phyloP scores from a whole-genome alignment of 2,329 filamentous ascomycete species.

The Parascedosporium putredinis region DNA sequence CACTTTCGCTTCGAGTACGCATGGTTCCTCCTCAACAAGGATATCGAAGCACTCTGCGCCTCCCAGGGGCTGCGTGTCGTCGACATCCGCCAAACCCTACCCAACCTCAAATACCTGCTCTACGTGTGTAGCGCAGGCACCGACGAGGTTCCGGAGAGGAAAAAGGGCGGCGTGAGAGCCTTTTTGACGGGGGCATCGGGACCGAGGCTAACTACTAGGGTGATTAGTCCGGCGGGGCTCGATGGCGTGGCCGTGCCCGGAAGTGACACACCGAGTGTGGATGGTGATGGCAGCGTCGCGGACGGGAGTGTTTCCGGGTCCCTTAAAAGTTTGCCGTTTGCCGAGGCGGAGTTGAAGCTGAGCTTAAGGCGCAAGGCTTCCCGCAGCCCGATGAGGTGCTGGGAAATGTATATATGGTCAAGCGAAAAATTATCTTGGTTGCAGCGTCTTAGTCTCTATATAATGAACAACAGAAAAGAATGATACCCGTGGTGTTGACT shows the following conservation, averaged over 20 bases:
- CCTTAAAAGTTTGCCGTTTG: constrained; percentile 32
- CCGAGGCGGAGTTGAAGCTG: constrained; percentile 32
- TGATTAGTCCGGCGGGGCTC: background rate
- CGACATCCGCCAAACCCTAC: constrained; percentile 83
- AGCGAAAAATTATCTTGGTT: too few species aligned
- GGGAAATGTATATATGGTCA: too few species aligned
- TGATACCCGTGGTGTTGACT: too few species aligned
- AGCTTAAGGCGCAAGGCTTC: constrained; percentile 45
- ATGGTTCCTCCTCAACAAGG: constrained; percentile 92
- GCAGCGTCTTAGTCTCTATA: too few species aligned
- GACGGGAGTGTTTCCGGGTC: constrained; percentile 9
- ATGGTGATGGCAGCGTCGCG: constrained; percentile 11
- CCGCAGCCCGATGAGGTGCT: too few species aligned
- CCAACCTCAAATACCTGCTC: constrained; percentile 86
- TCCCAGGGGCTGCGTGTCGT: constrained; percentile 67
- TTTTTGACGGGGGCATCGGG: constrained; percentile 44
- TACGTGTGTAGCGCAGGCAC: constrained; percentile 79
- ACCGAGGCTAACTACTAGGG: constrained; percentile 21
- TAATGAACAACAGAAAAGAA: too few species aligned
- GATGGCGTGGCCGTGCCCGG: constrained; percentile 13
- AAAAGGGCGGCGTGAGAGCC: constrained; percentile 49
- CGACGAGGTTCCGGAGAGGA: constrained; percentile 50
- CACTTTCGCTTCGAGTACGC: constrained; percentile 92
- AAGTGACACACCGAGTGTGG: constrained; percentile 1
- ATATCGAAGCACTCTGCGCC: constrained; percentile 64